Evolutionary conservation across 2,329 filamentous ascomycete species (phyloP), one percentile per base, ranked within the genome.

Genomic region (Alternaria triticimaculans): DNA sequence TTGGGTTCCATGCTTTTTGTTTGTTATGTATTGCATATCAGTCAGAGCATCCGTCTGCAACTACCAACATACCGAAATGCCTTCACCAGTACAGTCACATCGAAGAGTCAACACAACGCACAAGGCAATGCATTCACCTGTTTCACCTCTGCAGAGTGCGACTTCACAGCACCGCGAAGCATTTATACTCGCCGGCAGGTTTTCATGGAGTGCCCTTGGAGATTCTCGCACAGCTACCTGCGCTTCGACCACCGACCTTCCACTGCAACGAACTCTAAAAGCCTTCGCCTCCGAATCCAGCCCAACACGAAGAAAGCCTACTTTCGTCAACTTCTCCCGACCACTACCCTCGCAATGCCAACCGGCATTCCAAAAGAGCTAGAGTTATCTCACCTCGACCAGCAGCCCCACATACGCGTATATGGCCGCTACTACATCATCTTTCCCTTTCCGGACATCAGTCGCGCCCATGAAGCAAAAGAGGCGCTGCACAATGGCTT

Each of bases 361-460:
- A 44, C 12, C 45, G 23, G 10, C 23, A 26, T 15, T 11, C 28
- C 61, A 33, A 57, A 62, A 51, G 51, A 62, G 25, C 57, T 72
- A 25, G 60, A 68, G 21, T 55, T 74, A 10, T 68, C 65, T 12
- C 28, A 66, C 48, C 21, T 66, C 8, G 71, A 74, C 20, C 67
- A 72, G 33, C 68, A 65, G 26, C 62, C 62, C 49, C 58, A 64
- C 20, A 62, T 68, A 18, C 64, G 72, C 43, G 56, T 66, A 5
- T 69, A 72, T 41, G 62, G 60, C 8, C 70, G 61, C 28, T 63
- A 62, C 12, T 65, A 71, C 23, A 53, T 68, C 23, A 53, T 71
- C 15, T 72, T 72, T 37, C 53, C 62, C 14, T 70, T 72, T 26
- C 62, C 65, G 4, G 72, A 69, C 41, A 30, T 37, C 5, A 55